Base-by-base conservation (phyloP, 257 asterid species). In the Phtheirospermum japonicum region DNA sequence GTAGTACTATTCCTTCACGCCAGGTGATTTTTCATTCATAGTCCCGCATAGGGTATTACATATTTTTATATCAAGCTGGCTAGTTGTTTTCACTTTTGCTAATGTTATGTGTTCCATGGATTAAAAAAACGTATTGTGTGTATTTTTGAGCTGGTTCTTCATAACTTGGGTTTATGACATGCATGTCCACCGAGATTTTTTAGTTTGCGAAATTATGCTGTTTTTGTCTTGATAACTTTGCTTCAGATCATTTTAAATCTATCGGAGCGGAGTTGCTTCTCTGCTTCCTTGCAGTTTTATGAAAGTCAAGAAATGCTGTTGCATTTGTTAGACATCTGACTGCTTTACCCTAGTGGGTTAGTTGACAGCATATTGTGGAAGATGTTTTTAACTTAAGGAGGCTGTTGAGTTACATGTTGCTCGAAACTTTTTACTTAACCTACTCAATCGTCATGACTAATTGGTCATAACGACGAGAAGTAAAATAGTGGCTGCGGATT, bases 1-100 rank as follows among this genome's bases (percentile, higher is more conserved):
- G 84, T 75, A 80, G 89, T 72, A 65, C 73, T 66, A 71, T 83
- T 61, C 88, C 96, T 70, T 89, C 97, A 59, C 86, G 95, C 37
- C 99, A 93, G 97, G 99, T 89, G 75, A 62, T 61, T 76, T 32
- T 17, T 59, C 65, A 55, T 68, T 43, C 67, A 61, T 14, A 58
- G 32, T 43, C 16, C 51, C 64, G 14, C 59, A 54, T 48, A 14
- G 10, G 9, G 54, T 48, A 42, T 55, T 40, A 32, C 43, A 49
- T 63, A 36, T 52, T 57, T 36, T 39, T 51, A 37, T 53, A 46
- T 57, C 66, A 16, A 40, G 40, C 39, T 63, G 45, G 48, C 19
- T 55, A 20, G 54, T 67, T 58, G 19, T 13, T 34, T 57, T 33
- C 26, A 4, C 43, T 37, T 50, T 32, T 58, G 32, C 58, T 36